phyloP scores from a whole-genome alignment of 805 yeast species.

The baker's yeast (Saccharomyces cerevisiae) region DNA sequence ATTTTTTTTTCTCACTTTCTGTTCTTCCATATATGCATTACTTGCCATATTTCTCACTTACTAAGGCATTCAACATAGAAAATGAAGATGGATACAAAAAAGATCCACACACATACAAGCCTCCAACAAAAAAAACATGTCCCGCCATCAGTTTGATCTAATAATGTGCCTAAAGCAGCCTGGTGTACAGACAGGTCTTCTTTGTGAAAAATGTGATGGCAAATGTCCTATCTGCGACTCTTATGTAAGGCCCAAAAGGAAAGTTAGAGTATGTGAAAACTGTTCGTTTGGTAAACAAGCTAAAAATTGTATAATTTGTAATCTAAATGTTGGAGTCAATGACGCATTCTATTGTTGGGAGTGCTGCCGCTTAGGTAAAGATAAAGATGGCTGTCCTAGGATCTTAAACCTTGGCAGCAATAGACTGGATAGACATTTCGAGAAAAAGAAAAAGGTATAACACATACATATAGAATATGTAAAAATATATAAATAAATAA shows the following conservation, averaged over 20 bases:
- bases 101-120: too few relatives aligned
- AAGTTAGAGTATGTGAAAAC: slow-evolving; percentile 72
- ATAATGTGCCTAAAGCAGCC: slow-evolving; percentile 80
- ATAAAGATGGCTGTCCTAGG: slow-evolving; percentile 89
- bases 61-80: too few relatives aligned
- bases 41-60: neutral
- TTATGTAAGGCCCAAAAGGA: slow-evolving; percentile 57
- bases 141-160: slow-evolving; percentile 82
- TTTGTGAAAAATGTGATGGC: slow-evolving; percentile 86
- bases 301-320: slow-evolving; percentile 73
- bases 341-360: slow-evolving; percentile 81
- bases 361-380: slow-evolving; percentile 70
- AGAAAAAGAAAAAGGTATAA: slow-evolving; percentile 32
- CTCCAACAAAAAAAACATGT: slow-evolving; percentile 39
- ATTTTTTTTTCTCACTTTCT: neutral
- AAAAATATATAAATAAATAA: neutral
- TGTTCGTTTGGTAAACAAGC: slow-evolving; percentile 67
- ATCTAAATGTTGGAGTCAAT: slow-evolving; percentile 41
- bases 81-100: too few relatives aligned
- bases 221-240: slow-evolving; percentile 88
- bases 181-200: slow-evolving; percentile 59
- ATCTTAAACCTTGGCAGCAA: slow-evolving; percentile 75
- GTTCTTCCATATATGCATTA: neutral
- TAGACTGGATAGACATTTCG: slow-evolving; percentile 56
- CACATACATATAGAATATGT: neutral